phyloP scores from a whole-genome alignment of 2,329 filamentous ascomycete species.

The Beauveria sp. region DNA sequence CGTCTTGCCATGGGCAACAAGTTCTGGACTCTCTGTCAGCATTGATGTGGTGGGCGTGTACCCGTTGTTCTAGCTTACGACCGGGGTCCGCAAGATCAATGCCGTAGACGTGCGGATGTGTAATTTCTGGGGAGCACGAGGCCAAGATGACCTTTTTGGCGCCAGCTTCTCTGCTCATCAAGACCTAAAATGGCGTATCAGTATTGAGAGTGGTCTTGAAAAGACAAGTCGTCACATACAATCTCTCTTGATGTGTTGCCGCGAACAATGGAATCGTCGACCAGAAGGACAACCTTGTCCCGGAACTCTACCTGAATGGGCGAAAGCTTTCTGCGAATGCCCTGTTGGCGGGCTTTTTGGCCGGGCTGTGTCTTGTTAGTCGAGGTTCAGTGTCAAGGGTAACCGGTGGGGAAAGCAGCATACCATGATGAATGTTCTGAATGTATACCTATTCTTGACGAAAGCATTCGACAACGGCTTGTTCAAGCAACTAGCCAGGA shows the following conservation, averaged over 20 bases:
- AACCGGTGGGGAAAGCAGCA: too few species aligned
- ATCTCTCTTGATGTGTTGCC: slow-evolving; percentile 60
- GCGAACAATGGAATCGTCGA: slow-evolving; percentile 81
- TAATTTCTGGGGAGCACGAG: slow-evolving; percentile 72
- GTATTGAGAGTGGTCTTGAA: not conserved
- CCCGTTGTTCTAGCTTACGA: slow-evolving; percentile 12
- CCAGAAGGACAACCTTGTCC: slow-evolving; percentile 68
- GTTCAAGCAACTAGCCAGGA: slow-evolving; percentile 60
- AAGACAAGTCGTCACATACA: slow-evolving; percentile 1
- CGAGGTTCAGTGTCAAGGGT: not conserved
- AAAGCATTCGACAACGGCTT: slow-evolving; percentile 73
- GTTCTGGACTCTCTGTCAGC: slow-evolving; percentile 16
- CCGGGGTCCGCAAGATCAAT: slow-evolving; percentile 30
- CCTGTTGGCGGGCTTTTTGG: slow-evolving; percentile 70
- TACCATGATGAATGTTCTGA: slow-evolving; percentile 63
- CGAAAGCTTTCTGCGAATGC: slow-evolving; percentile 77
- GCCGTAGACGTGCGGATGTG: slow-evolving; percentile 64
- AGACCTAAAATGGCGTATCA: slow-evolving; percentile 10
- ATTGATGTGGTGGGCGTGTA: too few species aligned
- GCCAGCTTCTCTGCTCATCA: slow-evolving; percentile 74
- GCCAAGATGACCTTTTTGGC: slow-evolving; percentile 76
- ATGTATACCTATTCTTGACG: slow-evolving; percentile 59
- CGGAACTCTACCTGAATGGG: slow-evolving; percentile 76
- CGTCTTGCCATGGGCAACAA: slow-evolving; percentile 29
- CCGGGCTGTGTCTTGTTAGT: slow-evolving; percentile 36